Evolutionary conservation across 768 basidiomycete genomes (phyloP).

Genomic region (Myochromella boudieri): DNA sequence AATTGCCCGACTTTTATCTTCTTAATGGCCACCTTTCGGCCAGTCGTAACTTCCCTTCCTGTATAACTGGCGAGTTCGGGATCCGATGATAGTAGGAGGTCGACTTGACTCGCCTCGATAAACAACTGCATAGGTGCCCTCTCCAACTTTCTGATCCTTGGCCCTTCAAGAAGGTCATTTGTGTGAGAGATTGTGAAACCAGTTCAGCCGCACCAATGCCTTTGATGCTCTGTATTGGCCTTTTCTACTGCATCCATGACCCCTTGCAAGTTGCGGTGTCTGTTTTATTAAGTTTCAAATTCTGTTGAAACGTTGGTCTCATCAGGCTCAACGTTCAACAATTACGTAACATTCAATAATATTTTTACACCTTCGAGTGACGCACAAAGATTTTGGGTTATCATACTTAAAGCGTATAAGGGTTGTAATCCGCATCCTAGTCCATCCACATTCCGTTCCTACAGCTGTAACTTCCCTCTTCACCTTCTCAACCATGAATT

Average conservation of each 20-base stretch:
- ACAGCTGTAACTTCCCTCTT: no score
- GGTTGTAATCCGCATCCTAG: no score
- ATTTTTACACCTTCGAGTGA: no score
- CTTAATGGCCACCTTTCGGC: conserved; percentile 92
- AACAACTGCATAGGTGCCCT: conserved; percentile 95
- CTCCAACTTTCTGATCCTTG: conserved; percentile 81
- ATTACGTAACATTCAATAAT: background rate
- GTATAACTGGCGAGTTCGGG: background rate
- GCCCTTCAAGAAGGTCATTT: conserved; percentile 43
- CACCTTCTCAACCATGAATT: no score
- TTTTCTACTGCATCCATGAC: conserved; percentile 81
- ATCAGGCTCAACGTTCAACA: no score
- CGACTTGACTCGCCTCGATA: conserved; percentile 82
- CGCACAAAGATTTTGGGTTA: no score
- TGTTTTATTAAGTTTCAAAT: no score
- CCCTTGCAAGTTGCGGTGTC: no score
- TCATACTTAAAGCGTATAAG: no score
- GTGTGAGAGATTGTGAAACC: background rate
- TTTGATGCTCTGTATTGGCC: conserved; percentile 72
- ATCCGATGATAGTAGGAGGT: background rate
- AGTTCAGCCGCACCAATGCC: conserved; percentile 49
- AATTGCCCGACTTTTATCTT: conserved; percentile 97
- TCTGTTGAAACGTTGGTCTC: no score
- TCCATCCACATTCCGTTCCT: no score
- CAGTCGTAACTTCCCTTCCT: conserved; percentile 77